Percentiles rank a stretch among this genome's conserved stretches.
Evolutionary conservation across 768 basidiomycete species (phyloP).

Genomic region (Holtermannia corniformis): DNA sequence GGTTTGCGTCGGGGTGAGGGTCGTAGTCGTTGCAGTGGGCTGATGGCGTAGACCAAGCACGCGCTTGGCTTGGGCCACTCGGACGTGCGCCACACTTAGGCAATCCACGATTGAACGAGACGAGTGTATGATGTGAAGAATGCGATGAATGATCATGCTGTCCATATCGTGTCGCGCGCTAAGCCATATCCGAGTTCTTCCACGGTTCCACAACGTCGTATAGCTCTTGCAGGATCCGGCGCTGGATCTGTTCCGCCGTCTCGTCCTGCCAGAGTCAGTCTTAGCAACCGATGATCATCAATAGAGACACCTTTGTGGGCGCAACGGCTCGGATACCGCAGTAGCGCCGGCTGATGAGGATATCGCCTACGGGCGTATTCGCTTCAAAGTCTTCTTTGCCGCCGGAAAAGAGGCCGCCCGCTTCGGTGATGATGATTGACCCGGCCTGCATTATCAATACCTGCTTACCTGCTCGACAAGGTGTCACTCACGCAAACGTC

Average conservation of each 20-base stretch:
- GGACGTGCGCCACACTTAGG: too few species aligned
- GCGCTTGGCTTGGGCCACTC: too few species aligned
- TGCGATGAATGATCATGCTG: background rate
- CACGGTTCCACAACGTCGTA: constrained; percentile 47
- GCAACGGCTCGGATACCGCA: constrained; percentile 36
- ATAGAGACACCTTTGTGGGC: constrained; percentile 17
- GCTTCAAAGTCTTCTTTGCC: constrained; percentile 42
- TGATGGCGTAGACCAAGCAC: too few species aligned
- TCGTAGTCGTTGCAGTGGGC: too few species aligned
- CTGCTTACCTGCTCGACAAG: background rate
- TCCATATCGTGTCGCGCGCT: background rate
- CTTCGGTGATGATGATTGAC: constrained; percentile 78
- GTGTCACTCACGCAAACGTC: constrained; percentile 58
- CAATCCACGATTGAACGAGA: too few species aligned
- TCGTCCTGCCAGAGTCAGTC: constrained; percentile 44
- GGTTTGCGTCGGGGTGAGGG: too few species aligned
- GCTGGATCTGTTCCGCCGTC: constrained; percentile 59
- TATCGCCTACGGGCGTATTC: constrained; percentile 42
- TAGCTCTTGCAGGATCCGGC: constrained; percentile 69
- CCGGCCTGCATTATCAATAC: constrained; percentile 53
- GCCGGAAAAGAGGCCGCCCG: constrained; percentile 69
- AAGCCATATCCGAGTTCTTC: background rate
- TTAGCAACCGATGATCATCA: background rate
- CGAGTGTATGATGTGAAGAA: too few species aligned
- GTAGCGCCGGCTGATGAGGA: constrained; percentile 39